Percentiles rank a stretch among this genome's conserved stretches.
Evolutionary conservation across 139 green algal genomes (phyloP).

Genomic region (Pedinophyceae sp.): DNA sequence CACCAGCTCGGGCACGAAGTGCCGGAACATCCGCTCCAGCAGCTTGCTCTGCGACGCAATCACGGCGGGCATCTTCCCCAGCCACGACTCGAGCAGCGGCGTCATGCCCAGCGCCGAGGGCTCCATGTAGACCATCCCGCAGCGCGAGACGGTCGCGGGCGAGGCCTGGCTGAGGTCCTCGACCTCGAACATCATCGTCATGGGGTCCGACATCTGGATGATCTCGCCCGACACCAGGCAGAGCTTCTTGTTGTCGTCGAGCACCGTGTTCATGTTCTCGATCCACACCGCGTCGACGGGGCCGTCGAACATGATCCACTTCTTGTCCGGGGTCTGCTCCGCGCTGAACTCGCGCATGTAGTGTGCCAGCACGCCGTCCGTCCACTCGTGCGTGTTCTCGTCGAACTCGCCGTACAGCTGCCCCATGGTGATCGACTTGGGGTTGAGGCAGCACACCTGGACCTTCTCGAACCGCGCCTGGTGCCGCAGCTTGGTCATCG

Average conservation of each 20-base stretch:
- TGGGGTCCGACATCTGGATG: slow-evolving; percentile 51
- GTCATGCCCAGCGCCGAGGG: slow-evolving; percentile 40
- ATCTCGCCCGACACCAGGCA: slow-evolving; percentile 68
- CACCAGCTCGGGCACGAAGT: slow-evolving; percentile 39
- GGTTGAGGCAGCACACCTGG: slow-evolving; percentile 41
- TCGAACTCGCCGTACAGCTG: slow-evolving; percentile 73
- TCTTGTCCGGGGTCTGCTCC: slow-evolving; percentile 53
- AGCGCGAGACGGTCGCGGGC: slow-evolving; percentile 55
- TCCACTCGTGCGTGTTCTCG: slow-evolving; percentile 64
- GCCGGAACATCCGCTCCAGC: slow-evolving; percentile 31
- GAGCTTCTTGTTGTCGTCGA: slow-evolving; percentile 81
- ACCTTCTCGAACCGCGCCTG: background rate
- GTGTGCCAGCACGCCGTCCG: slow-evolving; percentile 55
- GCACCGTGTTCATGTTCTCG: slow-evolving; percentile 63
- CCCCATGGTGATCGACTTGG: slow-evolving; percentile 61
- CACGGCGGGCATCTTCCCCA: slow-evolving; percentile 26
- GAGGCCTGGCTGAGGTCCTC: slow-evolving; percentile 50
- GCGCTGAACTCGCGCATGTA: slow-evolving; percentile 59
- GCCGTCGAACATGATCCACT: slow-evolving; percentile 70
- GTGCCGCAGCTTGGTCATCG: background rate
- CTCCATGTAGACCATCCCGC: slow-evolving; percentile 77
- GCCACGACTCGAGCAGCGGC: slow-evolving; percentile 46
- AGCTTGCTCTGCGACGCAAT: slow-evolving; percentile 5
- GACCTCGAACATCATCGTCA: slow-evolving; percentile 82
- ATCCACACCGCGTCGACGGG: slow-evolving; percentile 54